Evolutionary conservation across 2,329 filamentous ascomycete genomes (phyloP).

Genomic region (Colletotrichum phormii): DNA sequence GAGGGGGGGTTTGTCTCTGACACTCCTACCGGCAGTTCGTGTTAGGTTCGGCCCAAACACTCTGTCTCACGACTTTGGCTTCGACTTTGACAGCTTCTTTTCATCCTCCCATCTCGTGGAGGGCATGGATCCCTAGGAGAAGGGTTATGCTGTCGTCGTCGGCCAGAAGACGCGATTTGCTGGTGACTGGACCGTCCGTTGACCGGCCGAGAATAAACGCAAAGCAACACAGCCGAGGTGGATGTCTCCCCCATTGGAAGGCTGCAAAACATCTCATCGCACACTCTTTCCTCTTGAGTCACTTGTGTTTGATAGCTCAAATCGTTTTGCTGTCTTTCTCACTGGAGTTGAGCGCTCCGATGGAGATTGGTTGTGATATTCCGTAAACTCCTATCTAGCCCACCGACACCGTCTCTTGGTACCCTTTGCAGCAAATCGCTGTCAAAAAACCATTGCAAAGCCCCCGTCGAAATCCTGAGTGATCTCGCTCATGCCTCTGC

Average conservation of each 20-base stretch:
- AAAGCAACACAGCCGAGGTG: not conserved
- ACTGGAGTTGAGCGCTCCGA: not conserved
- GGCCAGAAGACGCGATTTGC: not conserved
- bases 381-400: conserved; percentile 35
- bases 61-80: conserved; percentile 3
- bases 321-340: not conserved
- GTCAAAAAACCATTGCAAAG: conserved; percentile 34
- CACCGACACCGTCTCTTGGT: conserved; percentile 18
- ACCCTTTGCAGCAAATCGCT: conserved; percentile 20
- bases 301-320: not conserved
- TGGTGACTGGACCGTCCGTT: not conserved
- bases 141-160: not conserved
- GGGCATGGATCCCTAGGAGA: not conserved
- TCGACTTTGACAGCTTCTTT: not conserved
- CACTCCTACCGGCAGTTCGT: not conserved
- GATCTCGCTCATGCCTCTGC: conserved; percentile 25
- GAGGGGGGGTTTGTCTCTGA: not conserved
- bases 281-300: not conserved
- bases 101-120: not conserved
- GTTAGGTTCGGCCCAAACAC: not conserved
- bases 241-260: not conserved
- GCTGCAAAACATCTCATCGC: not conserved
- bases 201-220: not conserved
- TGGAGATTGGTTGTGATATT: conserved; percentile 23
- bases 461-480: conserved; percentile 9